Evolutionary conservation across 2,329 filamentous ascomycete genomes (phyloP).

Genomic region (Aspergillus chevalieri): DNA sequence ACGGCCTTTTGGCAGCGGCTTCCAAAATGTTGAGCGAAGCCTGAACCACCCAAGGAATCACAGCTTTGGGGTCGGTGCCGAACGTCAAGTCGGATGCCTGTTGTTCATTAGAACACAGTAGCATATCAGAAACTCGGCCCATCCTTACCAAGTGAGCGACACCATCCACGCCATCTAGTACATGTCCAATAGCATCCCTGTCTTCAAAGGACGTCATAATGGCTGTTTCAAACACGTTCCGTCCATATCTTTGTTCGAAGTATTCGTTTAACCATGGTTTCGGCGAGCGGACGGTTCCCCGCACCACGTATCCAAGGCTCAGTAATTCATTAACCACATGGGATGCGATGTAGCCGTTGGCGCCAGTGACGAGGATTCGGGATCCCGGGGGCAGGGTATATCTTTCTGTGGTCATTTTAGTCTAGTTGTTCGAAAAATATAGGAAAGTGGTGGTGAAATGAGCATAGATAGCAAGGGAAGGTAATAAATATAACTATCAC

Average conservation of each 20-base stretch:
- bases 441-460: too few relatives aligned
- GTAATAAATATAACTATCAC: too few relatives aligned
- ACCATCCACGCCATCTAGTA: conserved; percentile 32
- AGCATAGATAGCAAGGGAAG: too few relatives aligned
- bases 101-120: not conserved
- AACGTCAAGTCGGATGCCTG: conserved; percentile 21
- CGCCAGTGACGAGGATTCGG: conserved; percentile 42
- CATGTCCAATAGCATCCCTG: conserved; percentile 35
- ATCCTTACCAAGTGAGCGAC: conserved; percentile 15
- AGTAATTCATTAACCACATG: conserved; percentile 40
- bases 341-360: conserved; percentile 42
- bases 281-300: conserved; percentile 40
- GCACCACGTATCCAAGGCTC: conserved; percentile 37
- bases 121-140: not conserved
- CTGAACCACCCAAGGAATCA: conserved; percentile 31
- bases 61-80: conserved; percentile 35
- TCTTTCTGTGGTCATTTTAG: not conserved
- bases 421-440: too few relatives aligned
- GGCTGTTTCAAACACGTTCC: conserved; percentile 32
- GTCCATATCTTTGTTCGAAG: conserved; percentile 24
- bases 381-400: conserved; percentile 22
- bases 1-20: conserved; percentile 3
- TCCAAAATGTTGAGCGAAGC: conserved; percentile 9
- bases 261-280: conserved; percentile 31
- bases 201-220: conserved; percentile 35